These are phyloP conservation scores for Psidium friedrichsthalianum DNA, from an alignment of 345 rosid species.

Conservation along the genomic window DNA sequence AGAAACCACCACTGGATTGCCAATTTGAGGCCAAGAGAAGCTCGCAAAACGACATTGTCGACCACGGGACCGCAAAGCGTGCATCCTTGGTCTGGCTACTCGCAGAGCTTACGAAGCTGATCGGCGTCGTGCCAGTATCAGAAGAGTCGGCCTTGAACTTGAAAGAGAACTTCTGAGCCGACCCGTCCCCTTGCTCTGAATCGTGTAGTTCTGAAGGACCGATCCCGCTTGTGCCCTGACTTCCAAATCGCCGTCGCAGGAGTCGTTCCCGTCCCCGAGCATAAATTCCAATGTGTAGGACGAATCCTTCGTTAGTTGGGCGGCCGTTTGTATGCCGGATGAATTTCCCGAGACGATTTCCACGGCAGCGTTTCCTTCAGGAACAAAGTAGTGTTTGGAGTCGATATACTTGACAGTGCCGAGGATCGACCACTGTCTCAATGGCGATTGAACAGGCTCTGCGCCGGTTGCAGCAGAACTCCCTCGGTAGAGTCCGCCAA, in stretches of 20 bases:
- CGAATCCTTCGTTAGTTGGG: slow-evolving; percentile 22
- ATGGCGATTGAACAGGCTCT: slow-evolving; percentile 33
- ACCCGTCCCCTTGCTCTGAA: slow-evolving; percentile 38
- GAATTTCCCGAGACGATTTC: slow-evolving; percentile 33
- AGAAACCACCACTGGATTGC: slow-evolving; percentile 19
- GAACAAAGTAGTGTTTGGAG: slow-evolving; percentile 40
- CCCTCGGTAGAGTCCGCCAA: slow-evolving; percentile 32
- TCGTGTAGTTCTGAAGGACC: slow-evolving; percentile 22
- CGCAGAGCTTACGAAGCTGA: slow-evolving; percentile 39
- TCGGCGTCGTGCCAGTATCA: slow-evolving; percentile 11
- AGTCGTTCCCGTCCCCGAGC: slow-evolving; percentile 41
- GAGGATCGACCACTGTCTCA: slow-evolving; percentile 32
- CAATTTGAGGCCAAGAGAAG: slow-evolving; percentile 17
- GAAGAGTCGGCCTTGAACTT: slow-evolving; percentile 25
- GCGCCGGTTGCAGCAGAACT: slow-evolving; percentile 30
- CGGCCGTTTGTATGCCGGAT: slow-evolving; percentile 32
- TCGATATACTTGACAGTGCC: slow-evolving; percentile 49
- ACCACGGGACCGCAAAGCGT: slow-evolving; percentile 42
- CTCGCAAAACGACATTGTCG: slow-evolving; percentile 37
- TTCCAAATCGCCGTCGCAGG: slow-evolving; percentile 23
- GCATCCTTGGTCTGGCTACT: slow-evolving; percentile 30
- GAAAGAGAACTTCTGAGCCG: slow-evolving; percentile 21
- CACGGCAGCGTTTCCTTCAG: slow-evolving; percentile 48
- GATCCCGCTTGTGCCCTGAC: slow-evolving; percentile 38
- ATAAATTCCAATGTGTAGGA: slow-evolving; percentile 33